Evolutionary conservation across 2,329 filamentous ascomycete genomes (phyloP).

Genomic region (Cordyceps tenuipes): DNA sequence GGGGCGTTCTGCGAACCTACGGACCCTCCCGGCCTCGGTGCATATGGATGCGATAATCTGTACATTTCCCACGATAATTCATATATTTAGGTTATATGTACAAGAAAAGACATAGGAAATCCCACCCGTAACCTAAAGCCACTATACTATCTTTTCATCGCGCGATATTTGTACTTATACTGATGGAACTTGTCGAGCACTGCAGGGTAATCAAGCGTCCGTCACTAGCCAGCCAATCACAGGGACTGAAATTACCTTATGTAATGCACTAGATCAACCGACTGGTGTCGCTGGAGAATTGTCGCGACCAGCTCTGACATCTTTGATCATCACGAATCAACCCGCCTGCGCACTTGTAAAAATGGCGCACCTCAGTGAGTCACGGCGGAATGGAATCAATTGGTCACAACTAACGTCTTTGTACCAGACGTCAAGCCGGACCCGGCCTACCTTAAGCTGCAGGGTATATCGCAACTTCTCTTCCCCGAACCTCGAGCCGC

Average conservation of each 20-base stretch:
- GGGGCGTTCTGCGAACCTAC: too few species aligned
- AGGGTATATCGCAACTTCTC: constrained; percentile 25
- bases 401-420: constrained; percentile 19
- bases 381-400: background rate
- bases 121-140: too few species aligned
- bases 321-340: constrained; percentile 18
- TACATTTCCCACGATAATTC: background rate
- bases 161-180: too few species aligned
- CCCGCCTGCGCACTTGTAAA: constrained; percentile 20
- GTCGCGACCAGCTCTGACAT: constrained; percentile 18
- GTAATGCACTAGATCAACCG: constrained; percentile 13
- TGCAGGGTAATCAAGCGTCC: background rate
- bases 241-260: constrained; percentile 9
- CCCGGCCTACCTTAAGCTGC: constrained; percentile 33
- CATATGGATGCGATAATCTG: too few species aligned
- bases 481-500: constrained; percentile 12
- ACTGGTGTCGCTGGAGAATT: constrained; percentile 9
- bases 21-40: too few species aligned
- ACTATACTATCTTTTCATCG: too few species aligned
- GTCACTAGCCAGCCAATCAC: background rate
- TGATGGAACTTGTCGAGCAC: background rate
- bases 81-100: too few species aligned
- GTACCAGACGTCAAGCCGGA: constrained; percentile 32
- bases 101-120: too few species aligned
- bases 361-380: constrained; percentile 33